A percentile compares a stretch with the other conserved stretches of the same genome.
These are phyloP conservation scores for Beauveria asiatica DNA, from an alignment of 2,329 filamentous ascomycete genomes.

Conservation along the genomic window DNA sequence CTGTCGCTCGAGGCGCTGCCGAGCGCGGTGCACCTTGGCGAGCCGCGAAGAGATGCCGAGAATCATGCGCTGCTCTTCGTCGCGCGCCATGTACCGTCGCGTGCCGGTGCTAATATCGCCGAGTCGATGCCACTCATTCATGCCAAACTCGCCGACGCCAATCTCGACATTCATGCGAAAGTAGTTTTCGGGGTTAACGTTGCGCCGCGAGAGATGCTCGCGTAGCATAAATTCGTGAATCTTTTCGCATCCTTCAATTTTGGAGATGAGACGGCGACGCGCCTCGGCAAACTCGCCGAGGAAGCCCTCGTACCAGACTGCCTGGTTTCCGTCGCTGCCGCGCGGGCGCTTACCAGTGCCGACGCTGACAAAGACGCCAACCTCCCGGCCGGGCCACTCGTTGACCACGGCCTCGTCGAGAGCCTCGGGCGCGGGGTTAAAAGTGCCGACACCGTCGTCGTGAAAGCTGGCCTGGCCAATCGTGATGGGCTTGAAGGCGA, in stretches of 20 bases:
- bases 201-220: slow-evolving; percentile 66
- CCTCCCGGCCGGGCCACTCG: slow-evolving; percentile 89
- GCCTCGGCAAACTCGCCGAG: slow-evolving; percentile 90
- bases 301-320: slow-evolving; percentile 91
- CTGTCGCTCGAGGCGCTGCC: slow-evolving; percentile 53
- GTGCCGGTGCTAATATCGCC: slow-evolving; percentile 93
- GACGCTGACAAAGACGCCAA: slow-evolving; percentile 86
- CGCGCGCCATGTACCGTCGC: slow-evolving; percentile 67
- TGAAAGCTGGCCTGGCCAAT: slow-evolving; percentile 92
- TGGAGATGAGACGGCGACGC: slow-evolving; percentile 70
- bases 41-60: slow-evolving; percentile 70
- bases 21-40: slow-evolving; percentile 73
- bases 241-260: slow-evolving; percentile 91
- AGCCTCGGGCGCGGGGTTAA: slow-evolving; percentile 78
- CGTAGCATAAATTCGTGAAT: slow-evolving; percentile 81
- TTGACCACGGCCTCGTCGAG: slow-evolving; percentile 87
- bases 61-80: slow-evolving; percentile 68
- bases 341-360: slow-evolving; percentile 81
- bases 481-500: slow-evolving; percentile 93
- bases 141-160: slow-evolving; percentile 91
- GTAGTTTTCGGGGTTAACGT: slow-evolving; percentile 83
- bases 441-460: slow-evolving; percentile 84
- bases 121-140: slow-evolving; percentile 97
- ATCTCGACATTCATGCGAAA: slow-evolving; percentile 95
- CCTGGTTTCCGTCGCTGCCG: slow-evolving; percentile 56